Evolutionary conservation across 2,329 filamentous ascomycete genomes (phyloP).

Genomic region (Penicillium sp.): DNA sequence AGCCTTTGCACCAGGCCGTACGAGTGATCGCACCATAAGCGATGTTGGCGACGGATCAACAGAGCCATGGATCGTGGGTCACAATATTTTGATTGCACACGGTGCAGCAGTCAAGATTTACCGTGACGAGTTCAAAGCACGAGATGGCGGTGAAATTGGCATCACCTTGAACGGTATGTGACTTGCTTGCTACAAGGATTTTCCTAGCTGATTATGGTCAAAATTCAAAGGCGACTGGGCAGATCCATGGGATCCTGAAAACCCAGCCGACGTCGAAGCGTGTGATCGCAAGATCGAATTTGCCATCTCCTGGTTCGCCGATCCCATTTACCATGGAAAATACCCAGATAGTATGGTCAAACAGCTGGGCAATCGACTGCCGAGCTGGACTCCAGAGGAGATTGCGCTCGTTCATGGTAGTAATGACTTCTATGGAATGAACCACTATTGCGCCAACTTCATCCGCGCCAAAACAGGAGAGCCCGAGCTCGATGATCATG

Average conservation of each 20-base stretch:
- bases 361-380: constrained; percentile 76
- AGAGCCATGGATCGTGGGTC: constrained; percentile 81
- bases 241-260: constrained; percentile 78
- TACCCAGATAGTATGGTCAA: constrained; percentile 82
- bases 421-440: constrained; percentile 94
- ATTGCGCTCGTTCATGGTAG: constrained; percentile 73
- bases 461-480: constrained; percentile 69
- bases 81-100: constrained; percentile 78
- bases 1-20: constrained; percentile 78
- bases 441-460: constrained; percentile 89
- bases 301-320: constrained; percentile 82
- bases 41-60: constrained; percentile 69
- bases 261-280: constrained; percentile 73
- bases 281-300: constrained; percentile 82
- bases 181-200: background rate
- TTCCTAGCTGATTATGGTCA: background rate
- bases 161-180: constrained; percentile 77
- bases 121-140: constrained; percentile 75
- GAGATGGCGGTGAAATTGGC: constrained; percentile 73
- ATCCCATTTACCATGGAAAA: constrained; percentile 80
- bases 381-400: constrained; percentile 72
- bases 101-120: constrained; percentile 79
- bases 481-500: constrained; percentile 65
- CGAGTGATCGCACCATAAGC: constrained; percentile 71
- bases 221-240: constrained; percentile 66